These are phyloP conservation scores for Lentinula edodes DNA, from an alignment of 768 basidiomycete genomes.

Conservation along the genomic window DNA sequence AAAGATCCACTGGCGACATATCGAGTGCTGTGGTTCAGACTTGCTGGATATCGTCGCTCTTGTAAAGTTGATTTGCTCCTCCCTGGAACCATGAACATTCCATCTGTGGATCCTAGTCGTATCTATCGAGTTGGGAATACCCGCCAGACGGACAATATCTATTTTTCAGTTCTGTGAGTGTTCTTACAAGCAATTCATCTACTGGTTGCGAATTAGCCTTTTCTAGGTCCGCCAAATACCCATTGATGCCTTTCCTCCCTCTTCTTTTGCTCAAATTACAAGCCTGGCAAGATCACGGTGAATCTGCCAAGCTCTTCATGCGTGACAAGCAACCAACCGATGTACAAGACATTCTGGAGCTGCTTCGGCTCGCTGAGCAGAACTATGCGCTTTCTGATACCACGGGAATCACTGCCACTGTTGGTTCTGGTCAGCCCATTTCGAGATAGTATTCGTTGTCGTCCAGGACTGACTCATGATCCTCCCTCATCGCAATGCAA, in stretches of 20 bases:
- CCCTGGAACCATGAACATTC: constrained; percentile 32
- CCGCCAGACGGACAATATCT: background rate
- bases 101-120: constrained; percentile 18
- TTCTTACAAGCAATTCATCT: too few relatives aligned
- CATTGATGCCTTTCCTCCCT: constrained; percentile 31
- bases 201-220: too few relatives aligned
- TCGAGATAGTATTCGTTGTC: too few relatives aligned
- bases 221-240: constrained; percentile 10
- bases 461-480: background rate
- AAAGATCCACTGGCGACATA: constrained; percentile 33
- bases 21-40: constrained; percentile 33
- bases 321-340: constrained; percentile 33
- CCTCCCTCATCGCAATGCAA: background rate
- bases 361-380: constrained; percentile 31
- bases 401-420: background rate
- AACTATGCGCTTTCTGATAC: constrained; percentile 9
- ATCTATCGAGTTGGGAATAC: constrained; percentile 13
- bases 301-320: constrained; percentile 23
- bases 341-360: constrained; percentile 32
- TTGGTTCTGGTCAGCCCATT: background rate
- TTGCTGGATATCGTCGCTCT: constrained; percentile 14
- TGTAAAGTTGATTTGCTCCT: constrained; percentile 36
- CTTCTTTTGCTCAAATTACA: constrained; percentile 36
- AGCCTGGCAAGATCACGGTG: constrained; percentile 36
- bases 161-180: background rate